These are phyloP conservation scores for Apophysomyces elegans DNA, from an alignment of 371 early-diverging fungal genomes.

Conservation along the genomic window DNA sequence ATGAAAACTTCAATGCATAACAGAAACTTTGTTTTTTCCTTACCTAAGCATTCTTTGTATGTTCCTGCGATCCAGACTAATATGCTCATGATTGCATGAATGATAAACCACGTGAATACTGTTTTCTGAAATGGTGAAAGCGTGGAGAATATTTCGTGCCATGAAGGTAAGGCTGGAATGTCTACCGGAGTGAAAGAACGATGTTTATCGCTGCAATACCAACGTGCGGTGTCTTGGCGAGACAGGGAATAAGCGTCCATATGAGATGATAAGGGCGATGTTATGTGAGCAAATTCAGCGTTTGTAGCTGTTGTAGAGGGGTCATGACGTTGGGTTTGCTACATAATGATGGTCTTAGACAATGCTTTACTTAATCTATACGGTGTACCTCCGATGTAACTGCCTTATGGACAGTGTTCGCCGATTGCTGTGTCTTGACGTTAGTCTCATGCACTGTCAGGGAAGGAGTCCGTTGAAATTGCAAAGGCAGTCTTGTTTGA, in stretches of 20 bases:
- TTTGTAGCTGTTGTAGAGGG: background rate
- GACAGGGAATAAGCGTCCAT: background rate
- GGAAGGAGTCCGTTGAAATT: background rate
- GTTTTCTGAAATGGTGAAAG: conserved; percentile 63
- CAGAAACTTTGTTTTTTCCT: conserved; percentile 14
- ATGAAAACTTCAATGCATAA: background rate
- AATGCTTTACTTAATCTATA: background rate
- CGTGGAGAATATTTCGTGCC: conserved; percentile 49
- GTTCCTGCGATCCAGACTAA: conserved; percentile 58
- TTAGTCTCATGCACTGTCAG: background rate
- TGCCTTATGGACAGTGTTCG: background rate
- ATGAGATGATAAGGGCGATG: background rate
- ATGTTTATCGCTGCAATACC: background rate
- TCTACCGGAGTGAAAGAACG: conserved; percentile 33
- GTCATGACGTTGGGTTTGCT: background rate
- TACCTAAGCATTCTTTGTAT: conserved; percentile 56
- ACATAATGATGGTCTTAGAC: background rate
- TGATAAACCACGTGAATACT: conserved; percentile 61
- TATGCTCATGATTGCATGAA: conserved; percentile 52
- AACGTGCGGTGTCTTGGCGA: background rate
- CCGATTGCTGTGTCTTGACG: background rate
- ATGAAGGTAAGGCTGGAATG: conserved; percentile 44
- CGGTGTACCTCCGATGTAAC: background rate
- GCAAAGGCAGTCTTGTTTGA: background rate
- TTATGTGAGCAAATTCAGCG: too few relatives aligned